Percentiles rank a stretch among this genome's conserved stretches.
Conservation (phyloP, 2,329 filamentous ascomycete genomes). For the Phialemonium atrogriseum region DNA sequence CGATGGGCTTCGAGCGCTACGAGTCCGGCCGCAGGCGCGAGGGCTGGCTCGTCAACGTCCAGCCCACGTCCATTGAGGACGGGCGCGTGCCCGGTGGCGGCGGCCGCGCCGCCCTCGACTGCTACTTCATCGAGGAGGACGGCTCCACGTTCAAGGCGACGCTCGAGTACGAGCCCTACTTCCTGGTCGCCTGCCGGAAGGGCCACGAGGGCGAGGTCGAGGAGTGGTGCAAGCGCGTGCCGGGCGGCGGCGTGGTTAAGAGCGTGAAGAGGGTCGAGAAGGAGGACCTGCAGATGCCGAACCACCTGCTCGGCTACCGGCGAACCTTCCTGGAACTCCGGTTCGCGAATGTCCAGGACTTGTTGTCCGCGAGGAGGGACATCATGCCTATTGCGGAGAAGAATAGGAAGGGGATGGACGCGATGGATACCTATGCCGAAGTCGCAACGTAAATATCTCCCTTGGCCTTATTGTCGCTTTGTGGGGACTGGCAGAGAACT, state of each 20-base stretch:
- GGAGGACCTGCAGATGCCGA: slow-evolving; percentile 91
- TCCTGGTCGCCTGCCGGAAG: slow-evolving; percentile 81
- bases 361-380: slow-evolving; percentile 75
- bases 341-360: slow-evolving; percentile 80
- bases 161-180: slow-evolving; percentile 94
- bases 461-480: no score
- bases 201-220: slow-evolving; percentile 89
- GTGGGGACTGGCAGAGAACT: slow-evolving; percentile 19
- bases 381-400: slow-evolving; percentile 89
- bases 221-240: slow-evolving; percentile 79
- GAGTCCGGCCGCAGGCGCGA: slow-evolving; percentile 75
- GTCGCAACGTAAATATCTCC: slow-evolving; percentile 64
- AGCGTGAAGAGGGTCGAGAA: slow-evolving; percentile 70
- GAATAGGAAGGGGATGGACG: slow-evolving; percentile 92
- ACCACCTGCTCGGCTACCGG: slow-evolving; percentile 86
- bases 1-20: slow-evolving; percentile 87
- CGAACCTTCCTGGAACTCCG: slow-evolving; percentile 79
- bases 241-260: slow-evolving; percentile 75
- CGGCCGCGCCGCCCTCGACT: slow-evolving; percentile 85
- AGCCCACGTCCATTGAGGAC: slow-evolving; percentile 81
- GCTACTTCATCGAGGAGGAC: slow-evolving; percentile 92
- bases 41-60: slow-evolving; percentile 93
- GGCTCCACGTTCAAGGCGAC: slow-evolving; percentile 91
- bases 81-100: slow-evolving; percentile 75
- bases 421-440: slow-evolving; percentile 97